Evolutionary conservation across 1,139 yeast species (phyloP).

Genomic region (Suhomyces maxii): DNA sequence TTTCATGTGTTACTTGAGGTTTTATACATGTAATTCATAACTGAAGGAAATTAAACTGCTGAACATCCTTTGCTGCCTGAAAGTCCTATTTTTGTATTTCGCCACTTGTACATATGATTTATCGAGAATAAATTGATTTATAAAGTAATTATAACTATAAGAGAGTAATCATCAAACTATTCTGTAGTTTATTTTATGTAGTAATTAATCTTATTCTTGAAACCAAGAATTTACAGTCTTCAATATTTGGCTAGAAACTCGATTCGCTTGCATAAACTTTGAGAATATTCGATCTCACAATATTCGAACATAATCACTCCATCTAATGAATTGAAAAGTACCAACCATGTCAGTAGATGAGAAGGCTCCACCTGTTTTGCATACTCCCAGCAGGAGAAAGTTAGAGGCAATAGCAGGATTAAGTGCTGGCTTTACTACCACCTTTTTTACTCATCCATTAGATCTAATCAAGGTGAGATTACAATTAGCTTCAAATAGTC

Average conservation of each 20-base stretch:
- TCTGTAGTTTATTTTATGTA: too few relatives aligned
- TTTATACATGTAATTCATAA: too few relatives aligned
- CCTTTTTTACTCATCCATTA: conserved; percentile 82
- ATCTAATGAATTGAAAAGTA: not conserved
- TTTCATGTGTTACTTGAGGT: too few relatives aligned
- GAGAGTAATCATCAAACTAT: too few relatives aligned
- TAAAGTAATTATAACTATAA: too few relatives aligned
- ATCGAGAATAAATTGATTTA: too few relatives aligned
- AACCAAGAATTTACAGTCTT: too few relatives aligned
- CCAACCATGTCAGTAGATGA: not conserved
- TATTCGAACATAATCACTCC: too few relatives aligned
- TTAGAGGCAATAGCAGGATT: conserved; percentile 73
- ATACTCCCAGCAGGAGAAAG: conserved; percentile 20
- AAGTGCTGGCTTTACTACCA: conserved; percentile 79
- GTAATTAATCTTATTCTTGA: too few relatives aligned
- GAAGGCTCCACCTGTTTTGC: not conserved
- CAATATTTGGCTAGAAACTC: too few relatives aligned
- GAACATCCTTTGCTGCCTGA: too few relatives aligned
- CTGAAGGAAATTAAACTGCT: too few relatives aligned
- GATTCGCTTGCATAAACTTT: not conserved
- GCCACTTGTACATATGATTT: not conserved
- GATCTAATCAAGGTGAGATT: conserved; percentile 82
- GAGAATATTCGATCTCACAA: not conserved
- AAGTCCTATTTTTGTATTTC: not conserved
- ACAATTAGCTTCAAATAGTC: conserved; percentile 41